Evolutionary conservation across 1,139 yeast genomes (phyloP), one percentile per base, ranked within the genome.

Genomic region (Blastobotrys illinoisensis): DNA sequence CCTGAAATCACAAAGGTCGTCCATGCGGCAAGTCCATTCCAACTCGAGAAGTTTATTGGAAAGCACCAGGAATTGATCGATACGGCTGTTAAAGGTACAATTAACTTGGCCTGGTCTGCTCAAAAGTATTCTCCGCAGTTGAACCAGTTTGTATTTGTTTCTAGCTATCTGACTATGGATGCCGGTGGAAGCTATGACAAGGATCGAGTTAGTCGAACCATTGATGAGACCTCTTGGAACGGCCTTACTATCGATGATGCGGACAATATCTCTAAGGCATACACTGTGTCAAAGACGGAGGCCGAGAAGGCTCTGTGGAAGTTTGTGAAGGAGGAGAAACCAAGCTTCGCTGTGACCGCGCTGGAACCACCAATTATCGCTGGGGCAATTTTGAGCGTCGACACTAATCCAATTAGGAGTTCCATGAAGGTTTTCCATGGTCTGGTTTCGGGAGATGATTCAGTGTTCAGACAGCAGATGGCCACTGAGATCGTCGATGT

Each of bases 21-120:
- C 40, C 89, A 84, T 68, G 79, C 83, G 2, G 86, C 86, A 11
- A 78, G 83, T 19, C 85, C 85, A 3, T 73, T 73, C 49, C 46
- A 74, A 73, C 54, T 73, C 78, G 61, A 62, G 66, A 46, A 64
- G 77, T 16, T 69, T 73, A 5, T n/a, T 32, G 40, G 16, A 14
- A 32, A n/a, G 16, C 40, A 32, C 52, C 64, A 67, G 58, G 70
- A 67, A 40, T 57, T 71, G 47, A 65, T 79, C 51, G 68, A 67
- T 20, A 84, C 85, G 1, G 85, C 85, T 1, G 69, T 80, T 40
- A 65, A 74, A 48, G 85, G 85, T 28, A 79, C 85, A 5, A 64
- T 65, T 47, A 72, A 73, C 56, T 69, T 79, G 28, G 67, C 80
- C 49, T 64, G 67, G 14, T 75, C 82, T 1, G 72, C 77, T 47